Evolutionary conservation across 768 basidiomycete species (phyloP).

Genomic region (Mycena chlorophos): DNA sequence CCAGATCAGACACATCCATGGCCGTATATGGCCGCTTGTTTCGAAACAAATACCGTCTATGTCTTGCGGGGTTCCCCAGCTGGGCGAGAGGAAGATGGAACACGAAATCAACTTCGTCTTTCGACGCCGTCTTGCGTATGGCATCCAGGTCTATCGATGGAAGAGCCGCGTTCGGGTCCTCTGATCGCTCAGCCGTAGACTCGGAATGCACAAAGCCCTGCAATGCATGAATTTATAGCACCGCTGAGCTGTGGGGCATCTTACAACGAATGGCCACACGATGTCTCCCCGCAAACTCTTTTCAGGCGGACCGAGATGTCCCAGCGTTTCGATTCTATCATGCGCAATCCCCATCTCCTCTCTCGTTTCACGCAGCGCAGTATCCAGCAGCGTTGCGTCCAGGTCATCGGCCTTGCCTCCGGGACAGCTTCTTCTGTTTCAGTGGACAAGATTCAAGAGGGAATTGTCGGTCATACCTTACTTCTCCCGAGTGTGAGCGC

Average conservation of each 20-base stretch:
- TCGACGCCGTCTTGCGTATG: constrained; percentile 48
- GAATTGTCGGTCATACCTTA: constrained; percentile 52
- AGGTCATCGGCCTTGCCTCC: constrained; percentile 68
- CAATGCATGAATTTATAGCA: constrained; percentile 3
- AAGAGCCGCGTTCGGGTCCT: constrained; percentile 46
- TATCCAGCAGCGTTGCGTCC: constrained; percentile 51
- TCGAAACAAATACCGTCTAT: constrained; percentile 57
- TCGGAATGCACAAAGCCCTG: constrained; percentile 33
- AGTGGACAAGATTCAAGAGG: background rate
- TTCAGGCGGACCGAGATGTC: constrained; percentile 63
- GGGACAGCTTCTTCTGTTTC: constrained; percentile 63
- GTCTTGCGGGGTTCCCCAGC: constrained; percentile 47
- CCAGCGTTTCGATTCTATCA: constrained; percentile 64
- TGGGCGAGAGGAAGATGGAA: constrained; percentile 71
- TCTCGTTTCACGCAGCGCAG: constrained; percentile 70
- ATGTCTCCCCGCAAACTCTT: constrained; percentile 55
- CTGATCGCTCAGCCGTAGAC: constrained; percentile 21
- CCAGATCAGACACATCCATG: constrained; percentile 66
- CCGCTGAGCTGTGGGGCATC: constrained; percentile 26
- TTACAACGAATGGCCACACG: constrained; percentile 79
- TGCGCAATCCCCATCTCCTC: constrained; percentile 71
- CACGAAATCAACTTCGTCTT: constrained; percentile 62
- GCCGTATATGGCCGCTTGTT: constrained; percentile 61
- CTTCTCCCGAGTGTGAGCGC: constrained; percentile 77
- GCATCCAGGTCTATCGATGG: constrained; percentile 58